Conservation (phyloP, 164 flowering plant species). For the Stephania cephalantha region DNA sequence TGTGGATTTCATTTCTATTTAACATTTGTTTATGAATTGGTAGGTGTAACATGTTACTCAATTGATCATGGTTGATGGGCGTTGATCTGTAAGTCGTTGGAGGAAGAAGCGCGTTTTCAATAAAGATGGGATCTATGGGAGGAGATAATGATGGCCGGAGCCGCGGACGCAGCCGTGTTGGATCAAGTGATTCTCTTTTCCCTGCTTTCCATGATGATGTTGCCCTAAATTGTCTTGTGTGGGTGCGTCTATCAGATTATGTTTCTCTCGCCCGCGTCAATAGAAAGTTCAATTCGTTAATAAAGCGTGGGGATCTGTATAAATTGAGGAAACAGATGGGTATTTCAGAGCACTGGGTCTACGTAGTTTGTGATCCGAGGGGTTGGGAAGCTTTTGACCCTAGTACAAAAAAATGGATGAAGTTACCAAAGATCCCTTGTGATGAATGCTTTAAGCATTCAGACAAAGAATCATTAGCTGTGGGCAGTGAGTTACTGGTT, state of each 20-base stretch:
- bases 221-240: conserved; percentile 47
- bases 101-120: conserved; percentile 12
- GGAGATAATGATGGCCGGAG: conserved; percentile 37
- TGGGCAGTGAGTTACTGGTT: conserved; percentile 55
- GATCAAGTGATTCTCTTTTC: conserved; percentile 45
- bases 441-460: conserved; percentile 63
- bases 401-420: conserved; percentile 42
- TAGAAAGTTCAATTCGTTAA: conserved; percentile 33
- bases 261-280: conserved; percentile 40
- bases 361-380: conserved; percentile 46
- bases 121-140: conserved; percentile 16
- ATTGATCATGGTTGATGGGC: conserved; percentile 1
- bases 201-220: conserved; percentile 56
- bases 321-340: conserved; percentile 43
- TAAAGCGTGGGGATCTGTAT: conserved; percentile 42
- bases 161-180: conserved; percentile 1
- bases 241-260: conserved; percentile 44
- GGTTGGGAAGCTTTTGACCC: conserved; percentile 66
- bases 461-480: conserved; percentile 67
- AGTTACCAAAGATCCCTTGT: conserved; percentile 53
- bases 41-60: conserved; percentile 19
- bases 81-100: conserved; percentile 1
- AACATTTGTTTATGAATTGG: not conserved
- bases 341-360: conserved; percentile 53
- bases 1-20: not conserved